Evolutionary conservation across 225 moss, liverwort and hornwort genomes (phyloP), one percentile per base, ranked within the genome.

Genomic region (Sphagnum contortum): DNA sequence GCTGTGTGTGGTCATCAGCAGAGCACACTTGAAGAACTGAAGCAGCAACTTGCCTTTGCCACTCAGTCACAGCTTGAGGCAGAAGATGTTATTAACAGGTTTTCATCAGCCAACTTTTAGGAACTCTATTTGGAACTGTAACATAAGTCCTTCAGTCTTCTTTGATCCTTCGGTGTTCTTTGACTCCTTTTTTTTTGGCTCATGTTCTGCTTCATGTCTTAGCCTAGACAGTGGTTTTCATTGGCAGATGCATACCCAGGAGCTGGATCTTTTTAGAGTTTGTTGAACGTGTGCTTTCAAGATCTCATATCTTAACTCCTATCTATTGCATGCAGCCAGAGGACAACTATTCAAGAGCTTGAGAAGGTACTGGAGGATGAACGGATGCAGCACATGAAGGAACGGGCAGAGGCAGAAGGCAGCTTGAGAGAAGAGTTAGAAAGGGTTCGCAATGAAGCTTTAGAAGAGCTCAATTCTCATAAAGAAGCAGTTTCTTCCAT

Each of bases 51-150:
- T 86, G 72, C 82, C 49, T 85, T 92, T 76, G 91, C 91, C 68
- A 87, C 81, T 48, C 82, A 89, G 71, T 99, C 89, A 44, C 89
- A 86, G 14, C 60, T 76, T 75, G 98, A 99, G 80, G 93, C 98
- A 49, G 98, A 99, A 78, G 93, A 99, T 64, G 83, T 85, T 44
- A 99, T 99, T 59, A 78, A 69, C 50, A 87, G 88, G 90, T 88
- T 66, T 13, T 0, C 29, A 29, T 29, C 29, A 29, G 1, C 1
- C 29, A 29, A 29, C 29, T 29, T 1, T 29, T 29, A 29, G 29
- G 29, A 29, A 29, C 29, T 29, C 29, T 29, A 29, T 29, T 29
- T 29, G 29, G 29, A 29, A 29, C 29, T 29, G 29, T 29, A 29
- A 29, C 29, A 29, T 29, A 29, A 29, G 29, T 29, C 29, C 29